Evolutionary conservation across 2,329 filamentous ascomycete genomes (phyloP).

Genomic region (Paradendryphiella salina): DNA sequence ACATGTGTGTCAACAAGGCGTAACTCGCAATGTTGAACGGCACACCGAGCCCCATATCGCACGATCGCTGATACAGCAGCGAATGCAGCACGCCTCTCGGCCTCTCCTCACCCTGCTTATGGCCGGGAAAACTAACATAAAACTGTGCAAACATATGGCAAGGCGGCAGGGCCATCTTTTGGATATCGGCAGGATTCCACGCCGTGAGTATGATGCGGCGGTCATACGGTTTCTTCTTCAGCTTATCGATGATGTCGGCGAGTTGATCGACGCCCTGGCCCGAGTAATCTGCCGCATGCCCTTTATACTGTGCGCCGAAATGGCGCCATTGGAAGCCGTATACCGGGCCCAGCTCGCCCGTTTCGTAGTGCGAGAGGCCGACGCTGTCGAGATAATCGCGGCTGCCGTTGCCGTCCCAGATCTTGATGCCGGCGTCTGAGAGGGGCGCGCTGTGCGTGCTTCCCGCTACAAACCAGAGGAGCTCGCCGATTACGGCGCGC

Average conservation of each 20-base stretch:
- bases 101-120: slow-evolving; percentile 35
- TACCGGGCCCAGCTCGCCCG: slow-evolving; percentile 89
- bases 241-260: slow-evolving; percentile 83
- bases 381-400: slow-evolving; percentile 86
- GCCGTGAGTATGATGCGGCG: slow-evolving; percentile 86
- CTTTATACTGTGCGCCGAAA: slow-evolving; percentile 86
- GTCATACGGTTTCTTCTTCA: slow-evolving; percentile 83
- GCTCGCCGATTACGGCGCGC: slow-evolving; percentile 84
- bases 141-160: slow-evolving; percentile 99
- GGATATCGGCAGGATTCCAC: slow-evolving; percentile 88
- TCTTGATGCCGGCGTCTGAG: slow-evolving; percentile 80
- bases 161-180: slow-evolving; percentile 87
- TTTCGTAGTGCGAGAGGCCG: slow-evolving; percentile 77
- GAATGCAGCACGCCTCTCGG: slow-evolving; percentile 75
- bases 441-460: slow-evolving; percentile 78
- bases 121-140: slow-evolving; percentile 74
- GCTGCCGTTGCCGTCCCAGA: slow-evolving; percentile 97
- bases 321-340: slow-evolving; percentile 99
- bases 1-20: slow-evolving; percentile 90
- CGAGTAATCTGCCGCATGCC: slow-evolving; percentile 71
- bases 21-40: slow-evolving; percentile 98
- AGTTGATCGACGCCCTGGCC: slow-evolving; percentile 93
- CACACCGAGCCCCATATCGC: slow-evolving; percentile 95
- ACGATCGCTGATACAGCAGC: slow-evolving; percentile 88
- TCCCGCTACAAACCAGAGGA: slow-evolving; percentile 93